Conservation (phyloP, 305 asterid species). For the Fraxinus latifolia region DNA sequence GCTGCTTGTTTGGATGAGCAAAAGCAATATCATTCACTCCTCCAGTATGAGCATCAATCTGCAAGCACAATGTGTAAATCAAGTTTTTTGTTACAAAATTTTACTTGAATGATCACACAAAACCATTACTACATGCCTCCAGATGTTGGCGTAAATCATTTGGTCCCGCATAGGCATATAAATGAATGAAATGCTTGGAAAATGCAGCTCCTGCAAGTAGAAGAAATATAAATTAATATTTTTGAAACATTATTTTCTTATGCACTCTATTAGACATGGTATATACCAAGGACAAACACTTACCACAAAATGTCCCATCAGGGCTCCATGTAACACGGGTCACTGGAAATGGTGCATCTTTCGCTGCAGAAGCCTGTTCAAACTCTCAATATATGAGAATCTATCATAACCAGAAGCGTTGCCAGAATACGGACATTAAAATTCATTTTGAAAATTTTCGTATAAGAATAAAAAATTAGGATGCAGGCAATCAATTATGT, state of each 20-base stretch:
- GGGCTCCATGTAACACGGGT: slow-evolving; percentile 82
- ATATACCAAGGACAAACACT: slow-evolving; percentile 23
- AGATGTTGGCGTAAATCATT: slow-evolving; percentile 66
- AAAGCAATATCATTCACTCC: slow-evolving; percentile 74
- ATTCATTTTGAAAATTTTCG: neutral
- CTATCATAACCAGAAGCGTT: slow-evolving; percentile 3
- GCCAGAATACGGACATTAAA: neutral
- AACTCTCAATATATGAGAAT: slow-evolving; percentile 29
- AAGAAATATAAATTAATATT: slow-evolving; percentile 23
- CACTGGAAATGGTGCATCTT: slow-evolving; percentile 72
- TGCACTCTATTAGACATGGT: neutral
- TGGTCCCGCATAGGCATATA: slow-evolving; percentile 60
- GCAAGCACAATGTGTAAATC: slow-evolving; percentile 27
- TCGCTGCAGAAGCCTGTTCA: slow-evolving; percentile 76
- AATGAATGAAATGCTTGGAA: slow-evolving; percentile 69
- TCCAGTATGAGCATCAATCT: slow-evolving; percentile 83
- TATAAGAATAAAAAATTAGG: neutral
- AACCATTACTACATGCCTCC: slow-evolving; percentile 45
- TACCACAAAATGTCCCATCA: slow-evolving; percentile 80
- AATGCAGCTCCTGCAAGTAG: slow-evolving; percentile 74
- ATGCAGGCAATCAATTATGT: slow-evolving; percentile 2
- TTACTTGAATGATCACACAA: slow-evolving; percentile 12
- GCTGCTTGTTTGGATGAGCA: slow-evolving; percentile 80
- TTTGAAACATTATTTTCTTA: slow-evolving; percentile 11
- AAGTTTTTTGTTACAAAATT: slow-evolving; percentile 4